phyloP scores from a whole-genome alignment of 805 yeast species.

The Metschnikowia baotianmanensis region DNA sequence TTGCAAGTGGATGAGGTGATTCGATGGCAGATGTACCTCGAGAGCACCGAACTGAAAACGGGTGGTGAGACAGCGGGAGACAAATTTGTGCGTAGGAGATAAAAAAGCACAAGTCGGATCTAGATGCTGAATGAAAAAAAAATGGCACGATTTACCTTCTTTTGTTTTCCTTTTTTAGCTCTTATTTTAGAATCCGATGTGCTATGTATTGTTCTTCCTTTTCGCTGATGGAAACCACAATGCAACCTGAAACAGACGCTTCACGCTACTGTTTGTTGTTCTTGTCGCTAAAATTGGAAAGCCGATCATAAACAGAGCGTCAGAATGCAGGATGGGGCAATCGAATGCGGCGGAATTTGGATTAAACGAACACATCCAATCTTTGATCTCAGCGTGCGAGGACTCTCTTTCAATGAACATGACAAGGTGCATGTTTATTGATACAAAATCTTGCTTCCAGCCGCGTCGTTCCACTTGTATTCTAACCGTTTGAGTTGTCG shows the following conservation, averaged over 20 bases:
- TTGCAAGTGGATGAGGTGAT: neutral
- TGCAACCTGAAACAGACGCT: slow-evolving; percentile 6
- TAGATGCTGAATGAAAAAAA: too few species aligned
- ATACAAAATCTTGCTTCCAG: too few species aligned
- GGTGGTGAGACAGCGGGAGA: too few species aligned
- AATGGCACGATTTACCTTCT: neutral
- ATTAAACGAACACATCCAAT: slow-evolving; percentile 11
- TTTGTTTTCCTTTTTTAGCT: neutral
- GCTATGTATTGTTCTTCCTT: slow-evolving; percentile 1
- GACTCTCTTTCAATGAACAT: too few species aligned
- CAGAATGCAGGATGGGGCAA: slow-evolving; percentile 1
- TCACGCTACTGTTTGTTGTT: slow-evolving; percentile 8
- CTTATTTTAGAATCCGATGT: neutral
- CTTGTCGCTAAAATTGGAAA: slow-evolving; percentile 5
- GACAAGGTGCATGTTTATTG: too few species aligned
- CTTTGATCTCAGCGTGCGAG: neutral
- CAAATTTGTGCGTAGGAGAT: too few species aligned
- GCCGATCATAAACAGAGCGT: neutral
- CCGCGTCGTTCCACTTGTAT: too few species aligned
- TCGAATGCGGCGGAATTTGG: slow-evolving; percentile 8
- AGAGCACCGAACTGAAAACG: neutral
- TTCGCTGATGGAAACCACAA: slow-evolving; percentile 1
- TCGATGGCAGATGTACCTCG: neutral
- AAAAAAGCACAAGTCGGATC: neutral
- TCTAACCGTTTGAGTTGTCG: too few species aligned